Conservation (phyloP, 805 yeast species). For the Dipodascus geniculatus region DNA sequence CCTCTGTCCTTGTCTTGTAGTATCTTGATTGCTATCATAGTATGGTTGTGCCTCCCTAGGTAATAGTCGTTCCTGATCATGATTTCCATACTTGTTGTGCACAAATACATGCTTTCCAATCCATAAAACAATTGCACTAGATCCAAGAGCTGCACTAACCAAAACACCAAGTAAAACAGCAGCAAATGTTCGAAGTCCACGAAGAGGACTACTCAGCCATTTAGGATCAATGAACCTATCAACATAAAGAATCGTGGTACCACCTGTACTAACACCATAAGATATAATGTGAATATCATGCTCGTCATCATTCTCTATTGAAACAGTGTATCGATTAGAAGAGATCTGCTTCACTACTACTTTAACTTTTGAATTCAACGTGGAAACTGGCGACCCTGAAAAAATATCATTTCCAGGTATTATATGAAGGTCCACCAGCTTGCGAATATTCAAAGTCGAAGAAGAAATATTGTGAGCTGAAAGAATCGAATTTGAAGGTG, state of each 20-base stretch:
- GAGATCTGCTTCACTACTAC: constrained; percentile 13
- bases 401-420: constrained; percentile 37
- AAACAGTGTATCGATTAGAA: constrained; percentile 17
- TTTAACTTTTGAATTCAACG: constrained; percentile 15
- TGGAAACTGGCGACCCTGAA: constrained; percentile 15
- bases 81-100: constrained; percentile 7
- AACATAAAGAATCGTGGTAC: constrained; percentile 22
- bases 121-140: constrained; percentile 8
- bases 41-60: not conserved
- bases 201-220: constrained; percentile 23
- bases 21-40: not conserved
- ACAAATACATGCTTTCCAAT: constrained; percentile 3
- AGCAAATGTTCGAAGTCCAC: constrained; percentile 20
- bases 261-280: constrained; percentile 18
- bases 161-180: constrained; percentile 23
- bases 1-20: not conserved
- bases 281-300: constrained; percentile 14
- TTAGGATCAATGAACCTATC: constrained; percentile 24
- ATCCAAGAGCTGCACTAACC: constrained; percentile 15
- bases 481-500: constrained; percentile 57
- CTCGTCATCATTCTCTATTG: constrained; percentile 15
- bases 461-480: constrained; percentile 37
- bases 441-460: constrained; percentile 33
- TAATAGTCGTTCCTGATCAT: constrained; percentile 6
- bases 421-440: constrained; percentile 56